Evolutionary conservation across 495 filamentous ascomycete genomes (phyloP).

Genomic region (Aspergillus steynii): DNA sequence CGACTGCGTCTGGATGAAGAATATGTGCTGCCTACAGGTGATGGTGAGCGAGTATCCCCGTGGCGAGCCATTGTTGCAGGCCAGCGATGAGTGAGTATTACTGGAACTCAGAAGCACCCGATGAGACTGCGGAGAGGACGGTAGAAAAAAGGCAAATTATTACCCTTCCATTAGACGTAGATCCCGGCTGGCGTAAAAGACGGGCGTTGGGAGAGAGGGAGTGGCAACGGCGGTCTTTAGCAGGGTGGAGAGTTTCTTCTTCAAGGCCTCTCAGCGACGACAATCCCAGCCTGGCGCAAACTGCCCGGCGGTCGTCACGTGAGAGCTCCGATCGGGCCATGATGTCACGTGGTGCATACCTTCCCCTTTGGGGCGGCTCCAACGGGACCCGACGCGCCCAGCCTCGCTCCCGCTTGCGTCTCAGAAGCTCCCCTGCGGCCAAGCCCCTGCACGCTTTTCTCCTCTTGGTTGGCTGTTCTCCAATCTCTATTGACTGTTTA

Average conservation of each 20-base stretch:
- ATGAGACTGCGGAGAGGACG: constrained; percentile 22
- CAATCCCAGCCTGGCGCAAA: background rate
- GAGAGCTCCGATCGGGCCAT: background rate
- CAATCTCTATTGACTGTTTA: constrained; percentile 11
- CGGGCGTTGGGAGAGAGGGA: background rate
- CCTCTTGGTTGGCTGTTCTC: constrained; percentile 14
- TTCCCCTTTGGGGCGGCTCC: constrained; percentile 30
- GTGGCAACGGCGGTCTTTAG: constrained; percentile 1
- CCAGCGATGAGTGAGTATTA: constrained; percentile 66
- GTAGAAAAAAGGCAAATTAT: constrained; percentile 15
- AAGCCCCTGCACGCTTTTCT: constrained; percentile 13
- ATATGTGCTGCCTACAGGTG: constrained; percentile 86
- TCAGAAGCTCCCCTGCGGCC: constrained; percentile 23
- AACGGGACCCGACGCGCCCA: constrained; percentile 21
- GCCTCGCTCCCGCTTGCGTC: constrained; percentile 31
- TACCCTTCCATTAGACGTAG: constrained; percentile 23
- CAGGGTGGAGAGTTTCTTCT: background rate
- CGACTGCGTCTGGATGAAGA: constrained; percentile 70
- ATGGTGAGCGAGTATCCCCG: constrained; percentile 93
- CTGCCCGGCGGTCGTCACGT: background rate
- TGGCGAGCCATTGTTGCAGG: constrained; percentile 82
- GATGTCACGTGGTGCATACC: constrained; percentile 19
- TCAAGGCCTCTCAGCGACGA: background rate
- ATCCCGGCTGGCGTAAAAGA: constrained; percentile 4
- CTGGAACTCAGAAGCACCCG: constrained; percentile 46